These are phyloP conservation scores for Cyclotella sp. DNA, from an alignment of 108 stramenopile species.

Conservation along the genomic window DNA sequence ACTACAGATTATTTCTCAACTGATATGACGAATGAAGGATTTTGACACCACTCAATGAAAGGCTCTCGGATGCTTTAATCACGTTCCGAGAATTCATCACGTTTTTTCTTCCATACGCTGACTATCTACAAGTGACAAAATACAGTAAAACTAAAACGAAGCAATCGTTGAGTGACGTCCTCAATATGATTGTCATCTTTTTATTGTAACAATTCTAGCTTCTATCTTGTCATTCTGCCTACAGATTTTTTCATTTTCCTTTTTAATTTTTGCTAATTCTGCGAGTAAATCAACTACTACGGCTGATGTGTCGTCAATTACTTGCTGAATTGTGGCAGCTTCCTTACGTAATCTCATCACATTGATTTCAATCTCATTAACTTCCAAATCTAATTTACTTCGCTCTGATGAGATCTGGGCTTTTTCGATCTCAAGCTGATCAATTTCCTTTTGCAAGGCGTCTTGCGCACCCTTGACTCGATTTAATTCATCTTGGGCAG, in stretches of 20 bases:
- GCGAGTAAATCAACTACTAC: not conserved
- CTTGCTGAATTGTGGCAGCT: conserved; percentile 3
- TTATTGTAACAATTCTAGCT: conserved; percentile 3
- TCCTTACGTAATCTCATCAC: not conserved
- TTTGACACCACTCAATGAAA: too few relatives aligned
- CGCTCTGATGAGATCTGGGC: not conserved
- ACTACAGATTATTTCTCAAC: too few relatives aligned
- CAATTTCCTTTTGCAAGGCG: not conserved
- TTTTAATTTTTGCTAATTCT: conserved; percentile 2
- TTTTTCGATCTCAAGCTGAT: not conserved
- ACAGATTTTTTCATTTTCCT: not conserved
- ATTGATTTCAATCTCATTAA: conserved; percentile 6
- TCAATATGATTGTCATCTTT: not conserved
- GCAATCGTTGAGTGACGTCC: not conserved
- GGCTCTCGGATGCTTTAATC: not conserved
- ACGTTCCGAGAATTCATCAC: too few relatives aligned
- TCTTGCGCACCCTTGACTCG: not conserved
- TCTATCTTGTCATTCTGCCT: conserved; percentile 11
- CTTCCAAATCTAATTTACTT: not conserved
- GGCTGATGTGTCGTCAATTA: not conserved
- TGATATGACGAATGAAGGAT: too few relatives aligned
- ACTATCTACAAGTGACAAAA: too few relatives aligned
- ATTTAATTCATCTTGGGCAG: not conserved
- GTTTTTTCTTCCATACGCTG: too few relatives aligned
- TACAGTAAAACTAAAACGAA: too few relatives aligned